These are phyloP conservation scores for Middelhovenomyces tepae DNA, from an alignment of 805 yeast species.

Conservation along the genomic window DNA sequence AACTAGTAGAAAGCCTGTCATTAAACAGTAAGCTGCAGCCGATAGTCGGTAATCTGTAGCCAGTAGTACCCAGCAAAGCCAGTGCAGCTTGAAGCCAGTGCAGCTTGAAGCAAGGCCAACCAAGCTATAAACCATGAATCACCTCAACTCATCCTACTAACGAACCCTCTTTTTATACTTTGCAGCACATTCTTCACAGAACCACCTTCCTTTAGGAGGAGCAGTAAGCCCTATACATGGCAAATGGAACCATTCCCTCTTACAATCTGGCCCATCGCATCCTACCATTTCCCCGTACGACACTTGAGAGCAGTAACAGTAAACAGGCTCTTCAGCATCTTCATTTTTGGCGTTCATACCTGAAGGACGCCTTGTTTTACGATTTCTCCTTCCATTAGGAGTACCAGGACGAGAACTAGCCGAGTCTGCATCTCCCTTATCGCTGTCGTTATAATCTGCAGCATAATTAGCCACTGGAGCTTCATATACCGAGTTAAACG, in stretches of 20 bases:
- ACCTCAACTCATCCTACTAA: too few species aligned
- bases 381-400: slow-evolving; percentile 11
- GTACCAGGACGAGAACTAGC: slow-evolving; percentile 15
- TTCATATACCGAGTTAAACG: too few species aligned
- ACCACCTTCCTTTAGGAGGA: slow-evolving; percentile 83
- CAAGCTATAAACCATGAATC: too few species aligned
- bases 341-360: slow-evolving; percentile 17
- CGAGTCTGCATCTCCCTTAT: slow-evolving; percentile 8
- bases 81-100: too few species aligned
- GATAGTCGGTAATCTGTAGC: too few species aligned
- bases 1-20: too few species aligned
- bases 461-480: too few species aligned
- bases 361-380: slow-evolving; percentile 5
- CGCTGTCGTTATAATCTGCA: slow-evolving; percentile 13
- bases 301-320: slow-evolving; percentile 94
- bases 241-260: slow-evolving; percentile 91
- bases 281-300: slow-evolving; percentile 99
- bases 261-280: slow-evolving; percentile 90
- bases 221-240: slow-evolving; percentile 84
- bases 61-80: too few species aligned
- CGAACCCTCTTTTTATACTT: slow-evolving; percentile 12
- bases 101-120: too few species aligned
- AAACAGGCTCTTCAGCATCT: slow-evolving; percentile 60
- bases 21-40: too few species aligned
- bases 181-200: slow-evolving; percentile 54